phyloP scores from a whole-genome alignment of 768 basidiomycete genomes.

The Amanita polypyramis region DNA sequence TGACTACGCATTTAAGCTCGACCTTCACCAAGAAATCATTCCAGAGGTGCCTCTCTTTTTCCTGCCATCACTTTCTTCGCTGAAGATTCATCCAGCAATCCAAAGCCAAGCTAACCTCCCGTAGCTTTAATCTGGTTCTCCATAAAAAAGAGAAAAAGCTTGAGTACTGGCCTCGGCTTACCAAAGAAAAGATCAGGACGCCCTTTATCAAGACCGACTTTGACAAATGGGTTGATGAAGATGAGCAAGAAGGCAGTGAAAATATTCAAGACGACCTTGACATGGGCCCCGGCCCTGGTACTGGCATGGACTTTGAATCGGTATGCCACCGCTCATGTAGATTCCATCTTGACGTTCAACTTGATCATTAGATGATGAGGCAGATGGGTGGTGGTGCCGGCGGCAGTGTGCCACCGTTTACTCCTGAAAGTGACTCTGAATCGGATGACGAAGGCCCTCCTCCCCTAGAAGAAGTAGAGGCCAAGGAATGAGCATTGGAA shows the following conservation, averaged over 20 bases:
- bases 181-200: slow-evolving; percentile 75
- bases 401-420: slow-evolving; percentile 12
- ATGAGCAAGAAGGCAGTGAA: slow-evolving; percentile 73
- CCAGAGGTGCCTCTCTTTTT: slow-evolving; percentile 45
- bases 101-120: slow-evolving; percentile 40
- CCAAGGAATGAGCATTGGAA: background rate
- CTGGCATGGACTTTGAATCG: slow-evolving; percentile 49
- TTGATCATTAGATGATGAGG: slow-evolving; percentile 36
- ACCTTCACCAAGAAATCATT: slow-evolving; percentile 66
- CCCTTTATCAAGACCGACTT: slow-evolving; percentile 93
- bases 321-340: slow-evolving; percentile 19
- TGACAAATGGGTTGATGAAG: slow-evolving; percentile 93
- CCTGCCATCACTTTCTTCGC: background rate
- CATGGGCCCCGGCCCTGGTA: slow-evolving; percentile 48
- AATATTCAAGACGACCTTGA: slow-evolving; percentile 37
- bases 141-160: slow-evolving; percentile 68
- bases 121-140: slow-evolving; percentile 56
- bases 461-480: background rate
- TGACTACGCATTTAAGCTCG: slow-evolving; percentile 66
- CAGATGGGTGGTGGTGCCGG: slow-evolving; percentile 28
- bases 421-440: slow-evolving; percentile 17
- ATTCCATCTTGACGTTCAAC: background rate
- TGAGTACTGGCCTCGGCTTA: slow-evolving; percentile 91
- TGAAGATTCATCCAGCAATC: slow-evolving; percentile 4
- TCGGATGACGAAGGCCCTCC: background rate